phyloP scores from a whole-genome alignment of 768 basidiomycete genomes.

The Lyophyllum semitale region DNA sequence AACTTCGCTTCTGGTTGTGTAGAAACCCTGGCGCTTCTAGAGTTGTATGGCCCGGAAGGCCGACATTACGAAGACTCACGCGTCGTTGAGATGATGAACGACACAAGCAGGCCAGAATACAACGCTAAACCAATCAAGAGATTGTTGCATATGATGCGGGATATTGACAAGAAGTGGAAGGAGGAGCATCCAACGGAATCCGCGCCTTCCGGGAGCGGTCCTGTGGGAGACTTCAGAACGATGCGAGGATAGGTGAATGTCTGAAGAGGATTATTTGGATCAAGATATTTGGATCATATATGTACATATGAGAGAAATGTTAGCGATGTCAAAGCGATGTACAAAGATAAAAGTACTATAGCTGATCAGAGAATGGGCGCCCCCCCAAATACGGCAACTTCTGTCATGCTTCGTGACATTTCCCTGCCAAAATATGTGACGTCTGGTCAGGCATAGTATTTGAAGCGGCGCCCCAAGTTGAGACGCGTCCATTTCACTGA shows the following conservation, averaged over 20 bases:
- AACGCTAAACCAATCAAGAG: conserved; percentile 48
- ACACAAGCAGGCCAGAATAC: conserved; percentile 40
- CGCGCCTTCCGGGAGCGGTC: background rate
- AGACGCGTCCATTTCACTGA: conserved; percentile 20
- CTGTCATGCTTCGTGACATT: too few species aligned
- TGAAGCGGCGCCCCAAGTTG: conserved; percentile 30
- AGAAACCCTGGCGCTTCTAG: conserved; percentile 52
- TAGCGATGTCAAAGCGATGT: too few species aligned
- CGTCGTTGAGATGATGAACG: conserved; percentile 52
- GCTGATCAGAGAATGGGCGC: too few species aligned
- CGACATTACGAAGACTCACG: conserved; percentile 46
- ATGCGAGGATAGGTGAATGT: background rate
- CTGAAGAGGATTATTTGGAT: background rate
- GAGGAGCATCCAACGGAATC: conserved; percentile 23
- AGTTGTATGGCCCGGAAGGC: conserved; percentile 59
- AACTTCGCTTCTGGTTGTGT: conserved; percentile 48
- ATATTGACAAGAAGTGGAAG: conserved; percentile 48
- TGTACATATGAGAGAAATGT: too few species aligned
- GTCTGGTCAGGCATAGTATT: too few species aligned
- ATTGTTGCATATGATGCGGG: conserved; percentile 49
- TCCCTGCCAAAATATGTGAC: too few species aligned
- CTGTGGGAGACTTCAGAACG: conserved; percentile 1
- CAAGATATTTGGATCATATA: background rate
- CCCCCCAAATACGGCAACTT: too few species aligned
- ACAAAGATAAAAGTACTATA: too few species aligned